Conservation (phyloP, 495 filamentous ascomycete genomes). For the Penicillium antarcticum region DNA sequence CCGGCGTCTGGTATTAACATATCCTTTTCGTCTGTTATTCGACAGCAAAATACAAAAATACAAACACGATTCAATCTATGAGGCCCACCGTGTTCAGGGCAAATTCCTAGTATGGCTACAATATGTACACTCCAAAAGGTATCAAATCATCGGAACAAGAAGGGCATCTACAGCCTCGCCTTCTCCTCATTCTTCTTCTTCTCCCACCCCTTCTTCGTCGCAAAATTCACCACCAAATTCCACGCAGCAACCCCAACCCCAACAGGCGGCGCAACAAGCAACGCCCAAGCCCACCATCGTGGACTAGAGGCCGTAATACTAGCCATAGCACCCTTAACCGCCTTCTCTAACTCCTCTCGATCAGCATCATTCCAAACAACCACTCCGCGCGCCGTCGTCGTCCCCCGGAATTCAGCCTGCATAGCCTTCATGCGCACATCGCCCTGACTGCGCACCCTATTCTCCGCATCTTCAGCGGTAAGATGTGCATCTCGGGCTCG, state of each 20-base stretch:
- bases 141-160: background rate
- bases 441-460: constrained; percentile 78
- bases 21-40: too few relatives aligned
- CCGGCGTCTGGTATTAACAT: background rate
- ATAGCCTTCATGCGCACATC: constrained; percentile 78
- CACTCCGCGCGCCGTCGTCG: constrained; percentile 54
- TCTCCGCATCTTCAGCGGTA: constrained; percentile 73
- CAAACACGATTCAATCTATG: background rate
- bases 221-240: constrained; percentile 65
- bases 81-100: background rate
- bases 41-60: too few relatives aligned
- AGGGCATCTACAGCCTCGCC: constrained; percentile 55
- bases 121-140: constrained; percentile 8
- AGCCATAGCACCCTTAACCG: constrained; percentile 60
- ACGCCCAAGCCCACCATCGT: constrained; percentile 74
- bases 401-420: constrained; percentile 61
- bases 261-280: constrained; percentile 69
- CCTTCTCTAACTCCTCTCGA: constrained; percentile 59
- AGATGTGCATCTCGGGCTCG: constrained; percentile 68
- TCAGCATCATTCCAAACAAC: constrained; percentile 87
- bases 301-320: constrained; percentile 62
- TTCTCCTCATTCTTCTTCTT: constrained; percentile 61
- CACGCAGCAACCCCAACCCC: constrained; percentile 61
- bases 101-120: background rate
- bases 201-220: constrained; percentile 66